A percentile compares a stretch with the other conserved stretches of the same genome.
These are phyloP conservation scores for Chimonanthus praecox DNA, from an alignment of 164 flowering plant genomes.

Conservation along the genomic window DNA sequence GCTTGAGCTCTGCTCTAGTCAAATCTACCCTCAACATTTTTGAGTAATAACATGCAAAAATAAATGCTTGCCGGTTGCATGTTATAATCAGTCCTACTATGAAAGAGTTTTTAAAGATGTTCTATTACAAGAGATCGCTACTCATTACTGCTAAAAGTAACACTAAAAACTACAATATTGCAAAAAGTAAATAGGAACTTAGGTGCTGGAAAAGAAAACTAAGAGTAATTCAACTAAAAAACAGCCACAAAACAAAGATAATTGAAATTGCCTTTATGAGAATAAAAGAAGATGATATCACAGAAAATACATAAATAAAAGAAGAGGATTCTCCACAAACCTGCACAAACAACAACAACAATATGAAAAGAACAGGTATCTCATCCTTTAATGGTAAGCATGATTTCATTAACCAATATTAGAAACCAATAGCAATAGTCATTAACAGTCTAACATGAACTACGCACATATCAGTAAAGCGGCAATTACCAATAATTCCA, in stretches of 20 bases:
- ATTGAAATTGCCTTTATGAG: background rate
- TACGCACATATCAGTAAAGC: background rate
- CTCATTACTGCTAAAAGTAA: background rate
- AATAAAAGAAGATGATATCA: no score
- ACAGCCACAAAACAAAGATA: background rate
- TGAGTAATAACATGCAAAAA: no score
- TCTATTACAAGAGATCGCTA: no score
- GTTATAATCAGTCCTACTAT: no score
- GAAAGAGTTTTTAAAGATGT: no score
- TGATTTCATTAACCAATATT: background rate
- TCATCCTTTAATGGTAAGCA: background rate
- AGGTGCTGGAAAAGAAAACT: background rate
- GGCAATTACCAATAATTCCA: slow-evolving; percentile 62
- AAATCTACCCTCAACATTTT: no score
- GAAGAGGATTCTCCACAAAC: slow-evolving; percentile 2
- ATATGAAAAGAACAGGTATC: background rate
- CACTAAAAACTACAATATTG: background rate
- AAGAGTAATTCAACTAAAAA: background rate
- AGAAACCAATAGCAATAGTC: background rate
- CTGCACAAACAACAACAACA: background rate
- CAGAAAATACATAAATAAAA: background rate
- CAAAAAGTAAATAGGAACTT: background rate
- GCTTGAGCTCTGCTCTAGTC: no score
- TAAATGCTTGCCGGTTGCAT: no score
- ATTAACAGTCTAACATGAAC: background rate